phyloP scores from a whole-genome alignment of 148 eudicot species.

The Linanthus parryae region DNA sequence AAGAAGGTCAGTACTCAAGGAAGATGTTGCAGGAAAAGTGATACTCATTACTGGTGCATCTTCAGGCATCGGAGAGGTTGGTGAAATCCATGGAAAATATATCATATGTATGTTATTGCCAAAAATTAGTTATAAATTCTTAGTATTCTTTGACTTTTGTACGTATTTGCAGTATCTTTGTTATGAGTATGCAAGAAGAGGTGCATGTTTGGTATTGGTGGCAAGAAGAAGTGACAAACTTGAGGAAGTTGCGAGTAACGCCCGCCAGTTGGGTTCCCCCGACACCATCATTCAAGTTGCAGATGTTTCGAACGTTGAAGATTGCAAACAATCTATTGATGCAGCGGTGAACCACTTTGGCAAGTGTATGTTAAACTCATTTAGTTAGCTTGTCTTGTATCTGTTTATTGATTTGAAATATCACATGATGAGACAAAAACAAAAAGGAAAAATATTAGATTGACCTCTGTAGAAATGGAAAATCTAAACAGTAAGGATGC shows the following conservation, averaged over 20 bases:
- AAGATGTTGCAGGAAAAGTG: too few species aligned
- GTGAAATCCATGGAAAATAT: too few species aligned
- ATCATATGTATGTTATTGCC: too few species aligned
- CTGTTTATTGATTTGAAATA: too few species aligned
- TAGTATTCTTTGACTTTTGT: too few species aligned
- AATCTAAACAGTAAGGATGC: too few species aligned
- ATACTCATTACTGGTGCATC: too few species aligned
- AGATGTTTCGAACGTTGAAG: conserved; percentile 14
- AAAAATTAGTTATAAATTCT: too few species aligned
- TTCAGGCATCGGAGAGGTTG: too few species aligned
- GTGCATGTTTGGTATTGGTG: conserved; percentile 10
- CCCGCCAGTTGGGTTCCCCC: conserved; percentile 8
- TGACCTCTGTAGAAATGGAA: too few species aligned
- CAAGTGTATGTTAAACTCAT: conserved; percentile 1
- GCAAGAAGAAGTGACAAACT: conserved; percentile 10
- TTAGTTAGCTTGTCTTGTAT: background rate
- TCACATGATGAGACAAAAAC: background rate
- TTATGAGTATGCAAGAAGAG: conserved; percentile 13
- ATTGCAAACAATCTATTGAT: conserved; percentile 11
- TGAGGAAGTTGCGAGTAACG: conserved; percentile 4
- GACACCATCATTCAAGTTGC: conserved; percentile 3
- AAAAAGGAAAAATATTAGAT: too few species aligned
- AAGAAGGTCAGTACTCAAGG: too few species aligned
- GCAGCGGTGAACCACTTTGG: conserved; percentile 11
- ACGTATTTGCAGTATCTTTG: conserved; percentile 12